phyloP scores from a whole-genome alignment of 2,329 filamentous ascomycete species.

The Neopestalotiopsis clavispora region DNA sequence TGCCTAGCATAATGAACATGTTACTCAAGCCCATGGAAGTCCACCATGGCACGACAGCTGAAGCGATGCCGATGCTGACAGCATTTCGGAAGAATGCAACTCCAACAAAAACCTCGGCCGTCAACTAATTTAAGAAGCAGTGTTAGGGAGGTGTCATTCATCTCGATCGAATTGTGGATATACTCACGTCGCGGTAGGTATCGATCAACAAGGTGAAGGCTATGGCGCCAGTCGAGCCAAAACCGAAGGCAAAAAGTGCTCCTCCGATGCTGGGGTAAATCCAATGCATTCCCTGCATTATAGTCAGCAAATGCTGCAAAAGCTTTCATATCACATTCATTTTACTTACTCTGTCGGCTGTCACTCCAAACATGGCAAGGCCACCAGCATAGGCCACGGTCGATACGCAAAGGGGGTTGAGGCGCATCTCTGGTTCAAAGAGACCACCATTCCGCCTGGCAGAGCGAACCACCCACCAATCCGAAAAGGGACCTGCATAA shows the following conservation, averaged over 20 bases:
- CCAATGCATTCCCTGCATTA: constrained; percentile 47
- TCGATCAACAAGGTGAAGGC: constrained; percentile 41
- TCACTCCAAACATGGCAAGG: constrained; percentile 44
- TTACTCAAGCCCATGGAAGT: constrained; percentile 20
- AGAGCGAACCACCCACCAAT: constrained; percentile 42
- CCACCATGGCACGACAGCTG: constrained; percentile 37
- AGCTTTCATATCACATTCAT: background rate
- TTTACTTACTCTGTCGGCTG: constrained; percentile 37
- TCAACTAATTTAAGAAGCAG: constrained; percentile 14
- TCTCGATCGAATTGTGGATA: background rate
- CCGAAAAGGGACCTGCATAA: constrained; percentile 44
- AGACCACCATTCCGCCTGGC: constrained; percentile 44
- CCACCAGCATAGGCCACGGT: constrained; percentile 40
- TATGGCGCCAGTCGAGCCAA: constrained; percentile 43
- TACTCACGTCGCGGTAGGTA: constrained; percentile 40
- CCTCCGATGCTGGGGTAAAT: constrained; percentile 43
- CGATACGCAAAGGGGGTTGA: constrained; percentile 34
- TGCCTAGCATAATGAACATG: constrained; percentile 16
- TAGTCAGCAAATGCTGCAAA: background rate
- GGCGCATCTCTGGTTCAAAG: constrained; percentile 50
- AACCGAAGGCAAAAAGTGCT: constrained; percentile 42
- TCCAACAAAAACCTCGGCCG: constrained; percentile 34
- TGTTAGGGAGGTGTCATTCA: background rate
- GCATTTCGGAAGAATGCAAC: constrained; percentile 38
- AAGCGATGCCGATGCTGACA: constrained; percentile 35